A percentile compares a stretch with the other conserved stretches of the same genome.
Evolutionary conservation across 1,284 basidiomycete genomes (phyloP).

Genomic region (Tetrapyrgos nigripes): DNA sequence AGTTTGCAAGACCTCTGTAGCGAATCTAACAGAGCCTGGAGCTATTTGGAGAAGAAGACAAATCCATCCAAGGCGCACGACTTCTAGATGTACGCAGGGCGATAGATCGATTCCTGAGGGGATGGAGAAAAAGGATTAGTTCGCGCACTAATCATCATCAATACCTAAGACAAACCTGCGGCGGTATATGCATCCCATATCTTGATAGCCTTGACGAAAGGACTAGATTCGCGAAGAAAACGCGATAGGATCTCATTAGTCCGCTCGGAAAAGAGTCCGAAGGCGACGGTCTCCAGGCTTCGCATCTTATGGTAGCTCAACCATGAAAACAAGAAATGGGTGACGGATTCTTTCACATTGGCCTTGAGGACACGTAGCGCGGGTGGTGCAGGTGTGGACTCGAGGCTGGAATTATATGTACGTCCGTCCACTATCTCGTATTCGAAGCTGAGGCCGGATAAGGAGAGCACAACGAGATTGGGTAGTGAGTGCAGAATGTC

Average conservation of each 20-base stretch:
- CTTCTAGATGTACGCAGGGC: slow-evolving; percentile 1
- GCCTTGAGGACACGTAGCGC: background rate
- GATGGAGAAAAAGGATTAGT: background rate
- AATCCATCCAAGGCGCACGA: slow-evolving; percentile 5
- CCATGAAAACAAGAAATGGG: slow-evolving; percentile 9
- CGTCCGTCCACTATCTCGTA: background rate
- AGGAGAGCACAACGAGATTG: background rate
- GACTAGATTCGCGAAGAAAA: background rate
- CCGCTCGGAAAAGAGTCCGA: background rate
- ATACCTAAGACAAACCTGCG: slow-evolving; percentile 1
- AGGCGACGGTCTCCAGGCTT: background rate
- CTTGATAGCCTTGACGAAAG: background rate
- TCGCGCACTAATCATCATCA: no score
- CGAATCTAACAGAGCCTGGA: slow-evolving; percentile 3
- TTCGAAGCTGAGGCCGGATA: background rate
- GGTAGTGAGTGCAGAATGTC: slow-evolving; percentile 9
- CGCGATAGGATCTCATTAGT: background rate
- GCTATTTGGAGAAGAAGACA: background rate
- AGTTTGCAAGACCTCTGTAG: slow-evolving; percentile 5
- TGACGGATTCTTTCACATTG: slow-evolving; percentile 4
- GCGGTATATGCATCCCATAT: slow-evolving; percentile 9
- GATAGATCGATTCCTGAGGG: slow-evolving; percentile 8
- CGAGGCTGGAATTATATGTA: background rate
- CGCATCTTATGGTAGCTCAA: background rate
- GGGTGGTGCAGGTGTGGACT: slow-evolving; percentile 3